Evolutionary conservation across 371 early-diverging fungal genomes (phyloP), one percentile per base, ranked within the genome.

Genomic region (Syncephalastrum monosporum): DNA sequence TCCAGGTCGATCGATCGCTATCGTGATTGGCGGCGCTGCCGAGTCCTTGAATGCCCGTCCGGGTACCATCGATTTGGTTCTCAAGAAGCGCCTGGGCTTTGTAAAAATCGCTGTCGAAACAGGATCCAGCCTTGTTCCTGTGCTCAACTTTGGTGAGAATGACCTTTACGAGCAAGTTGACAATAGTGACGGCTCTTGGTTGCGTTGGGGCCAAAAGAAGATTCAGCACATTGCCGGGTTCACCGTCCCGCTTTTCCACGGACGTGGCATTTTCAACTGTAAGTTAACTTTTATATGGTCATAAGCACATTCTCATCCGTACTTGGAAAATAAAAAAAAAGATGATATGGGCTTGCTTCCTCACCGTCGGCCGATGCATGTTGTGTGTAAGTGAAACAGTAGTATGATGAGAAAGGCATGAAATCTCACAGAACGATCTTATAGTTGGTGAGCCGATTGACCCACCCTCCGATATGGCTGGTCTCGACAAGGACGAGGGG

Each of bases 101-200:
- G 79, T 90, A 55, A 83, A 86, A 27, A 67, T 90, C 56, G 92
- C 92, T 16, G 72, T 92, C 25, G 74, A 80, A 62, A 85, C 82
- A 15, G 77, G 82, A 10, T 84, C 88, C 12, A 79, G 81, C 15
- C 59, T 91, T 45, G 88, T 89, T 5, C 92, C 92, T 0, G 79
- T 83, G 0, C 68, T 86, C 53, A 73, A 74, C 13, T 91, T 92
- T 76, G 92, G 92, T 19, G 92, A 92, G 60, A 91, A 90, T 61
- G 86, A 91, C n/a, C 61, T 91, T 12, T 91, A 80, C 63, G 75
- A 79, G 42, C 83, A 86, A 44, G 72, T 86, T 15, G 67, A 69
- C 49, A 82, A 74, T 53, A 69, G 72, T 13, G 54, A 60, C 42
- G 77, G 73, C 6, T 78, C 87, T 7, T 57, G 63, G 59, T 47